Percentiles rank a stretch among this genome's conserved stretches.
These are phyloP conservation scores for Clarireedia hainanense DNA, from an alignment of 2,329 filamentous ascomycete species.

Conservation along the genomic window DNA sequence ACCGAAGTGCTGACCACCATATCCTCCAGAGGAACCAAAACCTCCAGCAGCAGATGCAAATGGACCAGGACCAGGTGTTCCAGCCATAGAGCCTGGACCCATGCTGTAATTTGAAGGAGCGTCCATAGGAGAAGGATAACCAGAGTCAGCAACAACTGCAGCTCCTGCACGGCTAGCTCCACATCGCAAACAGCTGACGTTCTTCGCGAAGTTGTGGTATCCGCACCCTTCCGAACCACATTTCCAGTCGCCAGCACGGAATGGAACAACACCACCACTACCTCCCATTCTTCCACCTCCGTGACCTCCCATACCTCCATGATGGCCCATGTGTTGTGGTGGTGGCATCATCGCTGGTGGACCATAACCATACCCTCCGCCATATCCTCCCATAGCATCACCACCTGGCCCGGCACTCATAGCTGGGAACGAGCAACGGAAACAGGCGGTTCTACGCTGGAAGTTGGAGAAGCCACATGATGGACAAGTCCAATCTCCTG, in stretches of 20 bases:
- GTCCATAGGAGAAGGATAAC: conserved; percentile 86
- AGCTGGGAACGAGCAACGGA: conserved; percentile 98
- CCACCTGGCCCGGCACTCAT: conserved; percentile 66
- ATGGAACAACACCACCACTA: conserved; percentile 81
- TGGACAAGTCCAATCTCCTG: conserved; percentile 97
- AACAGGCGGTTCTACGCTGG: conserved; percentile 94
- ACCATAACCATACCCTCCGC: conserved; percentile 54
- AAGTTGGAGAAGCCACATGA: conserved; percentile 99
- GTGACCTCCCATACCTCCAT: conserved; percentile 44
- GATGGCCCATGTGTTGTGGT: conserved; percentile 63
- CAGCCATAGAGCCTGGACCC: conserved; percentile 80
- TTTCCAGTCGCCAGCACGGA: conserved; percentile 98
- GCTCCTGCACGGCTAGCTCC: conserved; percentile 91
- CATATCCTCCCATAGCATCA: conserved; percentile 62
- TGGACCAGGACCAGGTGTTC: conserved; percentile 69
- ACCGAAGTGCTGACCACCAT: conserved; percentile 71
- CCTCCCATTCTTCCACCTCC: conserved; percentile 67
- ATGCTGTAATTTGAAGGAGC: conserved; percentile 75
- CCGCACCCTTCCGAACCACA: conserved; percentile 95
- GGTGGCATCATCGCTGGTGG: conserved; percentile 76
- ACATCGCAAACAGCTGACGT: conserved; percentile 93
- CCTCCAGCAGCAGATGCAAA: conserved; percentile 62
- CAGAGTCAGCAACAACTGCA: conserved; percentile 88
- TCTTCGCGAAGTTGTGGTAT: conserved; percentile 99
- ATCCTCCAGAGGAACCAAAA: conserved; percentile 58